Percentiles rank a stretch among this genome's conserved stretches.
phyloP scores from a whole-genome alignment of 805 yeast species.

The Ogataea paradorogensis region DNA sequence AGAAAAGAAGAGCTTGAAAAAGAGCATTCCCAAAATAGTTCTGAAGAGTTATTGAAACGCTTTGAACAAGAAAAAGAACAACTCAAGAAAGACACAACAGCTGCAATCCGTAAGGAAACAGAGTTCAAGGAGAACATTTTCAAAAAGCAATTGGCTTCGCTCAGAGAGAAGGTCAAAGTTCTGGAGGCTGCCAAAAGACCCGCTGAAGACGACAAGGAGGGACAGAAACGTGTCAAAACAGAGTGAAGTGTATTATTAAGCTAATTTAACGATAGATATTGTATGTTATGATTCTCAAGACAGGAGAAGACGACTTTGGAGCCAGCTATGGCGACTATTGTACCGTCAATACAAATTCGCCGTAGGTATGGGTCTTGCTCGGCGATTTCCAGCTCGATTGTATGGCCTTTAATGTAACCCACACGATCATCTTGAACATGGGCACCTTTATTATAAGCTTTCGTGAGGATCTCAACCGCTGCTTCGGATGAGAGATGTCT shows the following conservation, averaged over 20 bases:
- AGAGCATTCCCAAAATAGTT: constrained; percentile 13
- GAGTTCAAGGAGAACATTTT: constrained; percentile 57
- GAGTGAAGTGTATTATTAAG: constrained; percentile 9
- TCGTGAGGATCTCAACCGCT: constrained; percentile 52
- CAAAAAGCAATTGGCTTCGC: constrained; percentile 50
- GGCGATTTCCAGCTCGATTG: constrained; percentile 17
- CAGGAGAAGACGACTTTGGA: constrained; percentile 7
- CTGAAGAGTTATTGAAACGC: constrained; percentile 17
- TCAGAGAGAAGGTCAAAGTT: constrained; percentile 38
- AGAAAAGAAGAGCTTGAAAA: constrained; percentile 36
- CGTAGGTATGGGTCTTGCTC: constrained; percentile 36
- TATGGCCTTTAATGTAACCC: constrained; percentile 34
- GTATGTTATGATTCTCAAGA: background rate
- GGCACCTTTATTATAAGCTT: constrained; percentile 54
- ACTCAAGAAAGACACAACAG: constrained; percentile 44
- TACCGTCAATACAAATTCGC: constrained; percentile 69
- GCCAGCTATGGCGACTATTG: constrained; percentile 35
- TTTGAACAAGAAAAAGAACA: constrained; percentile 32
- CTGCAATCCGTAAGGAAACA: constrained; percentile 53
- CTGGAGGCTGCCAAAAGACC: constrained; percentile 23
- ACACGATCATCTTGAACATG: constrained; percentile 53
- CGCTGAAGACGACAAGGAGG: constrained; percentile 15
- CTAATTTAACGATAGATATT: constrained; percentile 3
- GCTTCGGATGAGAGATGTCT: constrained; percentile 32
- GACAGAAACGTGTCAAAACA: constrained; percentile 24